Percentiles rank a stretch among this genome's conserved stretches.
Conservation (phyloP, 2,329 filamentous ascomycete species). For the Sclerotinia nivalis region DNA sequence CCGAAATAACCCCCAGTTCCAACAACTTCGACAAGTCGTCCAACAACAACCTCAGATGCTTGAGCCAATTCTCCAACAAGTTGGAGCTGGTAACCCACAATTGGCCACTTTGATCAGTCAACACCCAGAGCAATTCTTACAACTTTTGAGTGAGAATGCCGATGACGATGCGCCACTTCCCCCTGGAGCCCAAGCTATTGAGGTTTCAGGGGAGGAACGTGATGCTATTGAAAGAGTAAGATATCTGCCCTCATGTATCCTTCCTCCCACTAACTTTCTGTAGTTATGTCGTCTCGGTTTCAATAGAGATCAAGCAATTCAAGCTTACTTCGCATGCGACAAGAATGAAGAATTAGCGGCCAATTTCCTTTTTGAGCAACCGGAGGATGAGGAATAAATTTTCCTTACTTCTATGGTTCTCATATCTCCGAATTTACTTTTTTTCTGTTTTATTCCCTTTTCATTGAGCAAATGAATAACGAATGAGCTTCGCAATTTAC, state of each 20-base stretch:
- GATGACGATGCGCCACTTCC: conserved; percentile 83
- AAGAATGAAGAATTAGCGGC: conserved; percentile 99
- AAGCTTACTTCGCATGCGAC: conserved; percentile 98
- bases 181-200: conserved; percentile 84
- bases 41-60: conserved; percentile 99
- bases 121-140: conserved; percentile 91
- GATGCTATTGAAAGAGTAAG: conserved; percentile 93
- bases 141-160: conserved; percentile 82
- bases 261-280: conserved; percentile 22
- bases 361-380: conserved; percentile 97
- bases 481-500: conserved; percentile 7
- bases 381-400: conserved; percentile 70
- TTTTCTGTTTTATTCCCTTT: conserved; percentile 9
- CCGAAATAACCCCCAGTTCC: conserved; percentile 94
- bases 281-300: conserved; percentile 93
- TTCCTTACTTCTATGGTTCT: conserved; percentile 16
- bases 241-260: conserved; percentile 31
- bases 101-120: conserved; percentile 88
- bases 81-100: conserved; percentile 91
- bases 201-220: conserved; percentile 92
- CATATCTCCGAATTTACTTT: conserved; percentile 22
- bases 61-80: conserved; percentile 94
- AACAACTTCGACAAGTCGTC: conserved; percentile 94
- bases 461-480: conserved; percentile 19
- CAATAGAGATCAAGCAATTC: conserved; percentile 87